Base-by-base conservation (phyloP, 2,329 filamentous ascomycete species). In the Chrysosporium queenslandicum region DNA sequence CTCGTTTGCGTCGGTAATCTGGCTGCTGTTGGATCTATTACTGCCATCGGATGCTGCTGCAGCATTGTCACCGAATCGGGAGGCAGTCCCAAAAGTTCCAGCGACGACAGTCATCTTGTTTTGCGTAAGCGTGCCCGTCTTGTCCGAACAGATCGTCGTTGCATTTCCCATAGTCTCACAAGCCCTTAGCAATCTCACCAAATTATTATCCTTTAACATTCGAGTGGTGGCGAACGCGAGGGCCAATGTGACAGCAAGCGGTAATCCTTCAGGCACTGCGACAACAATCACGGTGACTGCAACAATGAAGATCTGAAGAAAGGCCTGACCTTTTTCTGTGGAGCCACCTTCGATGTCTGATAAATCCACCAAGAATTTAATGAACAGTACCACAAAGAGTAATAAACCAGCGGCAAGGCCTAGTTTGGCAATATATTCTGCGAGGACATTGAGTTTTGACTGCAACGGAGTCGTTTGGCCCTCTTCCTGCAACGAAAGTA, bases 221-320 rank as follows among this genome's bases (percentile, higher is more conserved):
- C 79, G 71, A 36, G 77, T 82, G 1, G 79, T 80, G 4, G 79
- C 79, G 64, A 81, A 82, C 1, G 79, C 79, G 25, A 82, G 72
- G 4, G 79, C 79, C 36, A 82, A 71, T 1, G 79, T 80, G 18
- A 82, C 79, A 37, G 80, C 79, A 14, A 82, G 68, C 1, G 79
- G 79, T 36, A 82, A 61, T 11, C 79, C 79, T 63, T 82, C 79
- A 1, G 85, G 85, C 34, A 89, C 84, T 29, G 85, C 85, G 51
- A 89, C 85, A 41, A 89, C 85, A 56, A 89, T 85, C 56, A 89
- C 86, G 2, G 85, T 88, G 32, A 88, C 82, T 18, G 87, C 83
- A 45, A 87, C 81, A 57, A 89, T 88, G 60, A 89, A 82, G 54
- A 88, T 87, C 54, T 83, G 77, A 58, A 88, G 75, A 60, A 88